A percentile compares a stretch with the other conserved stretches of the same genome.
Conservation (phyloP, 2,329 filamentous ascomycete genomes). For the Penicillium palitans region DNA sequence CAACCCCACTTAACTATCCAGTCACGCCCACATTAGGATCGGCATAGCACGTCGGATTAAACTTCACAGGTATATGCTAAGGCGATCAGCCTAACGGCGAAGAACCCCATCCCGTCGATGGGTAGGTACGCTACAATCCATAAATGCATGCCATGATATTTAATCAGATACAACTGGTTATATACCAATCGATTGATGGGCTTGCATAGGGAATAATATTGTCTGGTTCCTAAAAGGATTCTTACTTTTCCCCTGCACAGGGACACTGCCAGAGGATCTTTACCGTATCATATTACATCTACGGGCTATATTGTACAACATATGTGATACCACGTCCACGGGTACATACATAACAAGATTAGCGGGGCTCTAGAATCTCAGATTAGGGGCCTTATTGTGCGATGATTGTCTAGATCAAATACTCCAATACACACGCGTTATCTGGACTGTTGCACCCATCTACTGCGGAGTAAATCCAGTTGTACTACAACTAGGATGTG, state of each 20-base stretch:
- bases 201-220: neutral
- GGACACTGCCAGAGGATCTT: neutral
- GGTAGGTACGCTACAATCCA: neutral
- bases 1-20: neutral
- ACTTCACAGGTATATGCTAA: conserved; percentile 6
- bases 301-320: neutral
- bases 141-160: neutral
- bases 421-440: conserved; percentile 11
- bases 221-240: conserved; percentile 40
- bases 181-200: neutral
- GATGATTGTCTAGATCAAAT: neutral
- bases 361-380: conserved; percentile 9
- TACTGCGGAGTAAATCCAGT: neutral
- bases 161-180: neutral
- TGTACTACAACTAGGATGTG: neutral
- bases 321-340: neutral
- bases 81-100: neutral
- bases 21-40: conserved; percentile 7
- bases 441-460: conserved; percentile 3
- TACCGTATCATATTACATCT: neutral
- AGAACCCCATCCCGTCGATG: neutral
- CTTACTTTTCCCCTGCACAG: neutral
- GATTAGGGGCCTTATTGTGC: neutral
- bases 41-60: conserved; percentile 5
- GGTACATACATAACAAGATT: neutral